Evolutionary conservation across 306 rosid species (phyloP).

Genomic region (Amphicarpaea edgeworthii): DNA sequence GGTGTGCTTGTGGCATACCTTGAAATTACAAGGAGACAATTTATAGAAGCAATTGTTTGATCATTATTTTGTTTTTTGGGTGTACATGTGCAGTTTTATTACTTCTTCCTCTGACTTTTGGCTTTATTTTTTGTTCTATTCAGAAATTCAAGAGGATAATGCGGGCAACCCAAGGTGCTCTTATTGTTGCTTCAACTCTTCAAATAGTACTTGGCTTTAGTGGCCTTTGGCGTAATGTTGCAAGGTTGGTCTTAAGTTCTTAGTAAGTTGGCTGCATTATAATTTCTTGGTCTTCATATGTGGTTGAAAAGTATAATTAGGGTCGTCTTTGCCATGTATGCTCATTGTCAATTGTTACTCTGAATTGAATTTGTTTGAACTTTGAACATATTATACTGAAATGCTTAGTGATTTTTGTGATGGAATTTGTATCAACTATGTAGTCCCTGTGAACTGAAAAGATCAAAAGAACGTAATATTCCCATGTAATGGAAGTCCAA

Average conservation of each 20-base stretch:
- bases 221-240: slow-evolving; percentile 99
- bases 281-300: slow-evolving; percentile 21
- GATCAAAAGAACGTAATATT: slow-evolving; percentile 21
- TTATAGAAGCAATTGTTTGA: not conserved
- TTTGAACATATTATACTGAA: not conserved
- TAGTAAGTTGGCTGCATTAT: slow-evolving; percentile 29
- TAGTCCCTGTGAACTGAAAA: slow-evolving; percentile 11
- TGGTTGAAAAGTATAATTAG: slow-evolving; percentile 26
- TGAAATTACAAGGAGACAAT: not conserved
- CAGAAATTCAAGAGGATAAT: slow-evolving; percentile 94
- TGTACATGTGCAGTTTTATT: slow-evolving; percentile 38
- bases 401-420: slow-evolving; percentile 35
- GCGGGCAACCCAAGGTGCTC: slow-evolving; percentile 97
- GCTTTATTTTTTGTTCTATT: slow-evolving; percentile 27
- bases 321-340: slow-evolving; percentile 8
- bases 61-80: slow-evolving; percentile 16
- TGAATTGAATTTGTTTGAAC: slow-evolving; percentile 35
- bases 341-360: slow-evolving; percentile 38
- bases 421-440: slow-evolving; percentile 24
- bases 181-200: slow-evolving; percentile 96
- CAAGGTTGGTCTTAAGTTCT: slow-evolving; percentile 73
- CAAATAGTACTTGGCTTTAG: slow-evolving; percentile 99
- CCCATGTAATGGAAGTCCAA: slow-evolving; percentile 39
- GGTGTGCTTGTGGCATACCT: slow-evolving; percentile 1
- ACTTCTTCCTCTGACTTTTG: slow-evolving; percentile 37